phyloP scores from a whole-genome alignment of 2,329 filamentous ascomycete species.

The Botrytis cinerea region DNA sequence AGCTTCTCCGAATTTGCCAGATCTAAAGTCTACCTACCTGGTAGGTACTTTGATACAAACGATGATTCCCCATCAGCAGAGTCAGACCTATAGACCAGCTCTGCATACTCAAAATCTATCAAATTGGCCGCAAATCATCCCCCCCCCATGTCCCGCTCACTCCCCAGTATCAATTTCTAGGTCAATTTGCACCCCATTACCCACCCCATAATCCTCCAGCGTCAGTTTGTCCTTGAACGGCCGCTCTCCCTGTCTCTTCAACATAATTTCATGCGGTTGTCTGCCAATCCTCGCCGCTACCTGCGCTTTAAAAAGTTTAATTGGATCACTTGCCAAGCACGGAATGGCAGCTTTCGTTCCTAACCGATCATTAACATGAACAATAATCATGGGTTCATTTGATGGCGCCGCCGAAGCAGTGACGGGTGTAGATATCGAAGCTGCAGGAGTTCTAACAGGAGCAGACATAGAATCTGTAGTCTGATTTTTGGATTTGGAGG shows the following conservation, averaged over 20 bases:
- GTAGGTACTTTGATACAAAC: neutral
- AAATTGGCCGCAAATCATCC: too few relatives aligned
- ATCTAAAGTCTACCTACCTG: neutral
- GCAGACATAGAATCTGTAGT: constrained; percentile 25
- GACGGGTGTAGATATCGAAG: constrained; percentile 24
- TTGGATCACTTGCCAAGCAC: constrained; percentile 79
- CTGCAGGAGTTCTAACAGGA: constrained; percentile 32
- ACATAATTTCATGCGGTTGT: constrained; percentile 84
- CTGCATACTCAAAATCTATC: neutral
- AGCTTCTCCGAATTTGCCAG: neutral
- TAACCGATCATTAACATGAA: constrained; percentile 91
- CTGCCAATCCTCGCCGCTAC: constrained; percentile 87
- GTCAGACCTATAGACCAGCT: neutral
- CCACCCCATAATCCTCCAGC: constrained; percentile 90
- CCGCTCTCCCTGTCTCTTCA: constrained; percentile 88
- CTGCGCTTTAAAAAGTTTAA: constrained; percentile 87
- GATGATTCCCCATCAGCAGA: neutral
- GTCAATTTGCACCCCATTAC: constrained; percentile 69
- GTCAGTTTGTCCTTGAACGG: constrained; percentile 92
- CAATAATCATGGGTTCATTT: constrained; percentile 84
- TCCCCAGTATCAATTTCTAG: constrained; percentile 44
- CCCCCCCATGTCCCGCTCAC: constrained; percentile 26
- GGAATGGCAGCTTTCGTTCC: constrained; percentile 95
- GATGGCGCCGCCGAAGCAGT: constrained; percentile 33
- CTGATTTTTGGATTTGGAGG: neutral